phyloP scores from a whole-genome alignment of 2,329 filamentous ascomycete species.

The Venturia asperata region DNA sequence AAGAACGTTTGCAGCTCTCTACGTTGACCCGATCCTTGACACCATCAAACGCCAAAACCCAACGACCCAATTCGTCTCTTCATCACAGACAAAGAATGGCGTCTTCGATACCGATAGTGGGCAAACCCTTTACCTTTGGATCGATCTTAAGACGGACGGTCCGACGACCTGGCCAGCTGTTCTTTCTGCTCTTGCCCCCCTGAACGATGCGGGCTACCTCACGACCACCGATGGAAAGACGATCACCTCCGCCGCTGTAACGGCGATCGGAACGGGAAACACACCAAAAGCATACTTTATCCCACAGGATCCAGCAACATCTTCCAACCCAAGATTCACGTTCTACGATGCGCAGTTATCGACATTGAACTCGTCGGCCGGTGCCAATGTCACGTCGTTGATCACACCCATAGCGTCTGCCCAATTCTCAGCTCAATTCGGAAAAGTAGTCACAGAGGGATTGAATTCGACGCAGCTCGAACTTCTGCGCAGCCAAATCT shows the following conservation, averaged over 20 bases:
- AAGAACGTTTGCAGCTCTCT: constrained; percentile 51
- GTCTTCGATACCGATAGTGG: constrained; percentile 50
- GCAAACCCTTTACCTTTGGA: constrained; percentile 58
- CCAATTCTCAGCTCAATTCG: constrained; percentile 40
- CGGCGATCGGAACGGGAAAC: constrained; percentile 57
- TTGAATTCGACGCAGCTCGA: constrained; percentile 45
- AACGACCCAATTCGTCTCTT: constrained; percentile 41
- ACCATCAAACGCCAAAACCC: constrained; percentile 52
- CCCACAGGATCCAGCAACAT: constrained; percentile 31
- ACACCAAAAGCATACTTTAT: constrained; percentile 43
- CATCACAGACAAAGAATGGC: constrained; percentile 46
- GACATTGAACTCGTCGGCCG: constrained; percentile 35
- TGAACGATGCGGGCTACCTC: constrained; percentile 47
- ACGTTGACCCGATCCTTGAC: constrained; percentile 52
- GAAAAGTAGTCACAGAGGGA: constrained; percentile 29
- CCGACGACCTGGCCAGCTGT: constrained; percentile 50
- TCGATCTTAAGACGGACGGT: constrained; percentile 56
- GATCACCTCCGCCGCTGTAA: constrained; percentile 46
- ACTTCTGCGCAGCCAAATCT: constrained; percentile 47
- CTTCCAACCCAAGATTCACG: constrained; percentile 40
- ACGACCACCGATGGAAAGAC: constrained; percentile 45
- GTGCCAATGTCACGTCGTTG: constrained; percentile 39
- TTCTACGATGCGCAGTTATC: constrained; percentile 55
- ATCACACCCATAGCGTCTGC: constrained; percentile 51
- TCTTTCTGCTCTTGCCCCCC: constrained; percentile 49